These are phyloP conservation scores for Fusarium cyanostomum DNA, from an alignment of 2,329 filamentous ascomycete species.

Conservation along the genomic window DNA sequence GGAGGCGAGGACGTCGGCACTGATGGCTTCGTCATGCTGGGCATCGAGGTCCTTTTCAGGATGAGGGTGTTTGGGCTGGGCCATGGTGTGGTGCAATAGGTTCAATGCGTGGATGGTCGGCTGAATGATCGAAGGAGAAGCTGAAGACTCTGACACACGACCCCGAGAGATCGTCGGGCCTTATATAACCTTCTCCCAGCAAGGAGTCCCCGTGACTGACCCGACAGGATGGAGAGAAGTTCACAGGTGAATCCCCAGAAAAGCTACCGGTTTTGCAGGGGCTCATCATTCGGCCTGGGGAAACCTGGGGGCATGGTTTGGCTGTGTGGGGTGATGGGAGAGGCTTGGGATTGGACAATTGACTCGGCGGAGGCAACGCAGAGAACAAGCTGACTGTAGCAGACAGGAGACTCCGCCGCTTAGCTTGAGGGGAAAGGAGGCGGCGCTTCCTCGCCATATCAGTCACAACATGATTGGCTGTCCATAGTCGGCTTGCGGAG, in stretches of 20 bases:
- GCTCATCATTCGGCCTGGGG: conserved; percentile 18
- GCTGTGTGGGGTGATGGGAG: conserved; percentile 24
- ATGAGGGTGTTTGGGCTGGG: conserved; percentile 20
- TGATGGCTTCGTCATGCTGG: conserved; percentile 40
- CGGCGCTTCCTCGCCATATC: not conserved
- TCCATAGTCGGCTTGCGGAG: not conserved
- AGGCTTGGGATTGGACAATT: conserved; percentile 14
- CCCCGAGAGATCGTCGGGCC: not conserved
- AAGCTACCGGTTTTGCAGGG: not conserved
- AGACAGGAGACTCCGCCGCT: conserved; percentile 20
- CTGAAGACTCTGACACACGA: not conserved
- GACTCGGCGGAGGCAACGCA: not conserved
- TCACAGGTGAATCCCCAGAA: conserved; percentile 8
- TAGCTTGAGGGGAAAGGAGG: not conserved
- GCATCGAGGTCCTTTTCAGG: conserved; percentile 35
- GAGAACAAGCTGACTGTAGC: not conserved
- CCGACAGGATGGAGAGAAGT: not conserved
- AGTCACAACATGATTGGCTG: not conserved
- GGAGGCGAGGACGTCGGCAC: conserved; percentile 41
- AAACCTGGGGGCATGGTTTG: conserved; percentile 23
- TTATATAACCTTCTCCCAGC: conserved; percentile 21
- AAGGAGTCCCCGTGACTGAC: not conserved
- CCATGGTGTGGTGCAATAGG: conserved; percentile 30
- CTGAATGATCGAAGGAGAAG: not conserved
- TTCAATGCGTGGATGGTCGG: not conserved